Evolutionary conservation across 2,329 filamentous ascomycete genomes (phyloP).

Genomic region (Beauveria sp.): DNA sequence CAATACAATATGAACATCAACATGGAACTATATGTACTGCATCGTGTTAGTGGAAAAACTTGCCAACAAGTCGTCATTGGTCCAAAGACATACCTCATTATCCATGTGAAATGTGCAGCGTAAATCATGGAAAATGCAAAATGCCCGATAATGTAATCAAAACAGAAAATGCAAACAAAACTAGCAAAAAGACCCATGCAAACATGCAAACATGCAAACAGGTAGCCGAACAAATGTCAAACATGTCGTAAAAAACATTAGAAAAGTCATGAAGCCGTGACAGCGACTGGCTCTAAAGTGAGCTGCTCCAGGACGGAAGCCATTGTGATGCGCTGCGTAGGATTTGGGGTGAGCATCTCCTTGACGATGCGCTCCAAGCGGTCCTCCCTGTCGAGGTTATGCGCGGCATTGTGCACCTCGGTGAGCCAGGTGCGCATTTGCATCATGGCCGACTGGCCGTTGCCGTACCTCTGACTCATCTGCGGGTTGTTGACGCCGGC

Average conservation of each 20-base stretch:
- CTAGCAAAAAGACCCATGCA: neutral
- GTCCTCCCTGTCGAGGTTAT: conserved; percentile 37
- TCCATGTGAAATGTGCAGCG: conserved; percentile 1
- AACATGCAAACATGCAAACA: neutral
- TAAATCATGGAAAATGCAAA: conserved; percentile 3
- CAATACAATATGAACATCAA: conserved; percentile 1
- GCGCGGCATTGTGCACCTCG: conserved; percentile 43
- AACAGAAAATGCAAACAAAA: neutral
- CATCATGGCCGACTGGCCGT: conserved; percentile 33
- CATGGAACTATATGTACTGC: conserved; percentile 1
- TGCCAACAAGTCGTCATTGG: neutral
- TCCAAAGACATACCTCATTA: neutral
- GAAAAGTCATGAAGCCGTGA: neutral
- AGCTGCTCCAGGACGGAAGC: conserved; percentile 40
- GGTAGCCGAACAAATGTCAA: neutral
- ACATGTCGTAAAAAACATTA: conserved; percentile 1
- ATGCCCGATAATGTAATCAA: neutral
- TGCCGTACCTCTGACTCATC: conserved; percentile 26
- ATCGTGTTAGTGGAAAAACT: neutral
- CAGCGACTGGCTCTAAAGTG: neutral
- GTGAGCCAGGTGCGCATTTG: conserved; percentile 51
- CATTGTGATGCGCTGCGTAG: conserved; percentile 46
- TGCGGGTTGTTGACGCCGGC: conserved; percentile 42
- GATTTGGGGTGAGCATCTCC: conserved; percentile 47
- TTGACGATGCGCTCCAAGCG: conserved; percentile 42